phyloP scores from a whole-genome alignment of 2,329 filamentous ascomycete genomes.

The Diaporthe nobilis region DNA sequence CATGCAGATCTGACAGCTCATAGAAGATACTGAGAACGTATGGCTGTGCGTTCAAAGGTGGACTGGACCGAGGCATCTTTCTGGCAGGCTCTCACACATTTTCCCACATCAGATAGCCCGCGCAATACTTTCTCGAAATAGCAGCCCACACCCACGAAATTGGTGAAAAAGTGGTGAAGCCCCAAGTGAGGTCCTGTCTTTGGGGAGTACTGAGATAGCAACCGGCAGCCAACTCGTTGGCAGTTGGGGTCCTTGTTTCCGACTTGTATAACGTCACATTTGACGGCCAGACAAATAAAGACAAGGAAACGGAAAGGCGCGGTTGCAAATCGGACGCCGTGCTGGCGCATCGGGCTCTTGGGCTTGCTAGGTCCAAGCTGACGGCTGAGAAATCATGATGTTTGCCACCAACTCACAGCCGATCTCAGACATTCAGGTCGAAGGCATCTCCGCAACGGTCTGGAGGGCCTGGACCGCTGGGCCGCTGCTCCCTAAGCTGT shows the following conservation, averaged over 20 bases:
- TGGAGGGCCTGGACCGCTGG: slow-evolving; percentile 1
- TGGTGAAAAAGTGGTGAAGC: neutral
- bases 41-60: neutral
- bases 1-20: neutral
- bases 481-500: neutral
- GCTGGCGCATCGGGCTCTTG: slow-evolving; percentile 19
- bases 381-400: neutral
- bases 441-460: neutral
- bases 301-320: neutral
- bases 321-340: neutral
- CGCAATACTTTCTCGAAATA: neutral
- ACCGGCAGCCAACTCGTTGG: neutral
- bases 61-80: neutral
- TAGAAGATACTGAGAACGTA: neutral
- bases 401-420: slow-evolving; percentile 19
- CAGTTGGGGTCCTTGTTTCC: neutral
- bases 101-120: neutral
- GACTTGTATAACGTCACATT: slow-evolving; percentile 17
- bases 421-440: neutral
- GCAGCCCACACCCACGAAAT: neutral
- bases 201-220: neutral
- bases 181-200: neutral
- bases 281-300: neutral
- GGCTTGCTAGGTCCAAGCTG: neutral
- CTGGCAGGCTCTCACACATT: neutral